Base-by-base conservation (phyloP, 2,329 filamentous ascomycete species). In the Aspergillus japonicus region DNA sequence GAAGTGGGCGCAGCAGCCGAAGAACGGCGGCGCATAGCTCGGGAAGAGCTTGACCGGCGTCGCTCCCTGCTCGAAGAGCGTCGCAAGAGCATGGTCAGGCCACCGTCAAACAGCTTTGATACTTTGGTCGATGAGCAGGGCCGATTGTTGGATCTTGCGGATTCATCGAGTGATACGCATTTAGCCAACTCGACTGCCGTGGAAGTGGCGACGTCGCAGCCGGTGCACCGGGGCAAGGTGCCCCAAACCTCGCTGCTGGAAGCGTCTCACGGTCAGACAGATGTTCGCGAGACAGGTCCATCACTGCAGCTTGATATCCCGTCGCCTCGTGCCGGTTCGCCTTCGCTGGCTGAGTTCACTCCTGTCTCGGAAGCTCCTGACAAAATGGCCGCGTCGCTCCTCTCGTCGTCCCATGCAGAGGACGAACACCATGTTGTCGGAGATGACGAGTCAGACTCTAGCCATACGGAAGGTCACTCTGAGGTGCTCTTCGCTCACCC, bases 31-130 rank as follows among this genome's bases (percentile, higher is more conserved):
- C 75, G 74, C 11, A 73, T 73, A 56, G 77, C 75, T 50, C 74
- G 78, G 35, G 77, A 78, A 53, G 80, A 82, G 14, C 77, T 83
- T 23, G 66, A 76, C 64, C 77, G 75, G 54, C 76, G 79, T 58
- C 73, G 76, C 16, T 63, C 74, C 33, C 57, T 79, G 3, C 66
- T 81, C 24, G 76, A 78, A 60, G 75, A 74, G 51, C 71, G 71
- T 47, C 66, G 72, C 26, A 75, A 64, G 67, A 66, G 62, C 63
- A 65, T 50, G 64, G 61, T 55, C 49, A 60, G 56, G 62, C 64
- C 51, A 64, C 68, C 50, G 57, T 66, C 48, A 73, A 74, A 60
- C 16, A 62, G 64, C 57, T 82, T 82, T 62, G 79, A 82, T 64
- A 66, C 72, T 16, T 66, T 82, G 14, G 80, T 82, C 39, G 78